Percentiles rank a stretch among this genome's conserved stretches.
Conservation (phyloP, 2,329 filamentous ascomycete species). For the Teratosphaeria viscida region DNA sequence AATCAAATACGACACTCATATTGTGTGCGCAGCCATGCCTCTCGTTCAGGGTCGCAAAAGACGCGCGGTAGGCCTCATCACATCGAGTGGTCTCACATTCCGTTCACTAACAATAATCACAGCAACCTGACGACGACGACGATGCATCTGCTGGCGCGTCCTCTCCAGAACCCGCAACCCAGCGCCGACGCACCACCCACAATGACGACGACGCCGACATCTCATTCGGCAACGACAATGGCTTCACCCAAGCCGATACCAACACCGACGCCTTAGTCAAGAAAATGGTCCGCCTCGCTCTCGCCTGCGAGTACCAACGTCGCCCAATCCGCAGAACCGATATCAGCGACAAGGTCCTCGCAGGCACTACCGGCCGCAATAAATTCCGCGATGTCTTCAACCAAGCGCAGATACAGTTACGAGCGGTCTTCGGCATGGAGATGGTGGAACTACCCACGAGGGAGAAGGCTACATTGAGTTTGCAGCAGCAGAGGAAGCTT, state of each 20-base stretch:
- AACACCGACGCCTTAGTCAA: conserved; percentile 36
- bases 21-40: neutral
- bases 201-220: neutral
- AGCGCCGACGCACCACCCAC: conserved; percentile 37
- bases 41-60: neutral
- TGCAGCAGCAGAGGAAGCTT: conserved; percentile 11
- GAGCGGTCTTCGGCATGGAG: conserved; percentile 78
- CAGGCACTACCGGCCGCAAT: conserved; percentile 46
- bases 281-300: conserved; percentile 51
- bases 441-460: conserved; percentile 70
- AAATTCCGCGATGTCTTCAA: conserved; percentile 70
- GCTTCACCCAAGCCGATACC: neutral
- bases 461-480: conserved; percentile 68
- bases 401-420: conserved; percentile 62
- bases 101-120: neutral
- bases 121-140: neutral
- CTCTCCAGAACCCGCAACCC: conserved; percentile 45
- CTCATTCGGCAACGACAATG: neutral
- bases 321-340: conserved; percentile 48
- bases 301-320: conserved; percentile 51
- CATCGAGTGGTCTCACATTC: neutral
- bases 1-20: neutral
- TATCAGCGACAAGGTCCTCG: conserved; percentile 58
- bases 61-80: neutral
- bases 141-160: neutral